Evolutionary conservation across 2,329 filamentous ascomycete genomes (phyloP), one percentile per base, ranked within the genome.

Genomic region (Colletotrichum lentis): DNA sequence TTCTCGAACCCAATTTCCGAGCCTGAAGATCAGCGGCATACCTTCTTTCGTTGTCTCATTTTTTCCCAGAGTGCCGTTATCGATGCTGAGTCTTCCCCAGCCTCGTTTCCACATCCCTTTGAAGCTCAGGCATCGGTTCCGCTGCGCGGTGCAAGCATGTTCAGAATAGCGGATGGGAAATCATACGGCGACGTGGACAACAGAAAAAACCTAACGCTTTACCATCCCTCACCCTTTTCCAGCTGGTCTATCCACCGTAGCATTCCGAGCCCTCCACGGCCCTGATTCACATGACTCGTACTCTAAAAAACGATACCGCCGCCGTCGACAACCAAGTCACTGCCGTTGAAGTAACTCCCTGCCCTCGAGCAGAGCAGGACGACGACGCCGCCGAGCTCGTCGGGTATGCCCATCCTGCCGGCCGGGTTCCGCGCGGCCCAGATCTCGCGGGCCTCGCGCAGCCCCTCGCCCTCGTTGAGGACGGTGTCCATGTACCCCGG

Each of bases 401-500:
- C 83, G 1, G 87, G 86, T 69, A 80, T 73, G 0, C 89, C 89
- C 87, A 92, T 91, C 37, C 90, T 79, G 0, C 89, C 88, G 76
- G 85, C 83, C 0, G 90, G 89, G 74, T 89, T 88, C 63, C 88
- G 80, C 41, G 78, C 79, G 24, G 81, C 81, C 90, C 90, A 92
- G 2, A 83, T 80, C 37, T 79, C 78, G 65, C 86, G 80, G 44
- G 84, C 83, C 44, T 81, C 80, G 12, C 82, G 82, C 54, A 92
- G 75, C 0, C 85, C 86, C 8, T 85, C 83, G 0, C 89, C 89
- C 67, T 88, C 88, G 73, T 93, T 94, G 55, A 94, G 77, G 14
- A 92, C 86, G 0, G 90, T 93, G 73, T 92, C 90, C 88, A 93
- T 92, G 72, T 94, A 94, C 0, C 91, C 91, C 0, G 91, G 91